Percentiles rank a stretch among this genome's conserved stretches.
Evolutionary conservation across 441 rosid genomes (phyloP).

Genomic region (Populus hybrid): DNA sequence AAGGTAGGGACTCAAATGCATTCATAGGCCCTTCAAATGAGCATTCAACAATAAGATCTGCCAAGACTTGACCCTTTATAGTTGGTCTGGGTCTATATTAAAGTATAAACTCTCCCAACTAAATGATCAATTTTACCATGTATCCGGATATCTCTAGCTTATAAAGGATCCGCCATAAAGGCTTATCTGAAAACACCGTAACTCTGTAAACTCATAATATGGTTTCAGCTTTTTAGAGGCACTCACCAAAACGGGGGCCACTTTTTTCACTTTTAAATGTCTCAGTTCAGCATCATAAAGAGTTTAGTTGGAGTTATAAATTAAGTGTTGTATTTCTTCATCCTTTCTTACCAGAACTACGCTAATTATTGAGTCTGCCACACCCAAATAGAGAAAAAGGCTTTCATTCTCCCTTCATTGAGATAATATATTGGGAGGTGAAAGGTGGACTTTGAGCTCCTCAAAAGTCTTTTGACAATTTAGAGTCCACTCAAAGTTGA

Average conservation of each 20-base stretch:
- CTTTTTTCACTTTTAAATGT: not conserved
- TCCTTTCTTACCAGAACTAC: not conserved
- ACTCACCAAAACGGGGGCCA: not conserved
- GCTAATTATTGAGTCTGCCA: not conserved
- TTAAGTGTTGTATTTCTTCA: not conserved
- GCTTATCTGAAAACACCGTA: not conserved
- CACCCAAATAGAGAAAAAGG: not conserved
- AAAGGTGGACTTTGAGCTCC: not conserved
- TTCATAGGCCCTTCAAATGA: no score
- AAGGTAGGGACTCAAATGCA: no score
- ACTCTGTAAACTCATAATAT: not conserved
- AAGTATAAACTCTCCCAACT: not conserved
- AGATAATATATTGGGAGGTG: not conserved
- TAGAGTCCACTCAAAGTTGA: not conserved
- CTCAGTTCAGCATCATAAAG: not conserved
- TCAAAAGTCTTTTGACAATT: not conserved
- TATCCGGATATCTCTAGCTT: not conserved
- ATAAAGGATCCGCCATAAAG: not conserved
- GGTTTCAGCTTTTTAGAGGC: not conserved
- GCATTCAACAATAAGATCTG: not conserved
- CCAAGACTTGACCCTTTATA: not conserved
- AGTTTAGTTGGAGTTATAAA: not conserved
- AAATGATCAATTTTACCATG: not conserved
- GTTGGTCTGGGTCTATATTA: not conserved
- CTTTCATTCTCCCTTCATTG: not conserved